Percentiles rank a stretch among this genome's conserved stretches.
Evolutionary conservation across 2,329 filamentous ascomycete species (phyloP).

Genomic region (Didymosphaeria variabile): DNA sequence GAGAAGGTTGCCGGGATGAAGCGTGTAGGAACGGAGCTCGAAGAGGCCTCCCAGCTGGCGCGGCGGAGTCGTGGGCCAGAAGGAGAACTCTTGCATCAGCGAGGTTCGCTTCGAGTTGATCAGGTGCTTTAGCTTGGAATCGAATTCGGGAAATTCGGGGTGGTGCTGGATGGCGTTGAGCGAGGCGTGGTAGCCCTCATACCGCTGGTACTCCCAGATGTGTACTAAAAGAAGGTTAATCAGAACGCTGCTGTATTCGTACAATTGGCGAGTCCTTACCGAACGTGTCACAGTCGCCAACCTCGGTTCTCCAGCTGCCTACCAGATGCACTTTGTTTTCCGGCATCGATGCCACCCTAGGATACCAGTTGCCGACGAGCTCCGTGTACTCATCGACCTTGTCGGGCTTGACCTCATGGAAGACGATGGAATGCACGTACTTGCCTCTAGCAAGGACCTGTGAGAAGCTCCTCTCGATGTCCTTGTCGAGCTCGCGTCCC

Average conservation of each 20-base stretch:
- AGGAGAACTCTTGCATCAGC: conserved; percentile 99
- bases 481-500: conserved; percentile 90
- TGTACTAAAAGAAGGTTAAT: conserved; percentile 70
- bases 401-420: conserved; percentile 94
- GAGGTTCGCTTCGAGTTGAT: conserved; percentile 87
- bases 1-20: conserved; percentile 92
- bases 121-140: conserved; percentile 82
- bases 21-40: conserved; percentile 94
- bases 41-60: conserved; percentile 91
- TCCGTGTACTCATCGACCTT: conserved; percentile 95
- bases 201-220: conserved; percentile 99
- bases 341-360: conserved; percentile 80
- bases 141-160: conserved; percentile 84
- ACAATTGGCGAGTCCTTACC: conserved; percentile 63
- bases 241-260: not conserved
- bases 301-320: conserved; percentile 97
- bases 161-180: conserved; percentile 84
- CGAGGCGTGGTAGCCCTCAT: conserved; percentile 93
- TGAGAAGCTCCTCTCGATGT: conserved; percentile 95
- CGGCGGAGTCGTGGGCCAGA: conserved; percentile 96
- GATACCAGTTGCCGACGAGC: conserved; percentile 91
- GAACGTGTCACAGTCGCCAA: conserved; percentile 97
- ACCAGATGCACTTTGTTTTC: conserved; percentile 96
- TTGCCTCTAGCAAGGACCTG: conserved; percentile 95
- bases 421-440: conserved; percentile 97